Evolutionary conservation across 768 basidiomycete genomes (phyloP).

Genomic region (Coprinopsis marcescibilis): DNA sequence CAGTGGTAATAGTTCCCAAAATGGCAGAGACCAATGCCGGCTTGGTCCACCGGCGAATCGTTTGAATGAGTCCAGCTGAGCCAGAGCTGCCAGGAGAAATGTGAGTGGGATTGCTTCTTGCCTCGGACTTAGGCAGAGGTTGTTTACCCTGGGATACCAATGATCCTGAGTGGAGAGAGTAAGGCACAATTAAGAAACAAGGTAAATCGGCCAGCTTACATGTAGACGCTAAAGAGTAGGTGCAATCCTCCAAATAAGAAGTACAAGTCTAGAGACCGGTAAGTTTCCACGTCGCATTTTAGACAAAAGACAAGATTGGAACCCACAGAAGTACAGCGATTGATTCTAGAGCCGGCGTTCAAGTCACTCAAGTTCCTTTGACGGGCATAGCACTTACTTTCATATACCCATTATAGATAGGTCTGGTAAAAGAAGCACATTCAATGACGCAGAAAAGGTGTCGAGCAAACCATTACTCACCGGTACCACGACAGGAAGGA

Average conservation of each 20-base stretch:
- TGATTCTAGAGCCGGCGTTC: conserved; percentile 57
- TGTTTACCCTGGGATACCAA: conserved; percentile 80
- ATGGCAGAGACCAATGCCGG: conserved; percentile 76
- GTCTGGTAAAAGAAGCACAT: conserved; percentile 39
- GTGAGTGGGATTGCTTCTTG: conserved; percentile 18
- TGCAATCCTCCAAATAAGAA: conserved; percentile 97
- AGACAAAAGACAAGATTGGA: background rate
- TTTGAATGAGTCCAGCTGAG: conserved; percentile 92
- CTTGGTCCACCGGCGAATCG: conserved; percentile 70
- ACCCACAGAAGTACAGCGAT: conserved; percentile 87
- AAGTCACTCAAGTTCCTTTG: conserved; percentile 17
- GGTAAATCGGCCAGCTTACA: conserved; percentile 43
- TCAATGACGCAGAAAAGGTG: conserved; percentile 10
- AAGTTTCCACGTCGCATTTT: conserved; percentile 7
- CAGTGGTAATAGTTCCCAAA: conserved; percentile 72
- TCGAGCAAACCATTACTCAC: conserved; percentile 37
- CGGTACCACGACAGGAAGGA: conserved; percentile 97
- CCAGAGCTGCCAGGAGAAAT: conserved; percentile 65
- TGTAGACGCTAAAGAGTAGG: conserved; percentile 87
- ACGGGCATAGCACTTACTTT: conserved; percentile 51
- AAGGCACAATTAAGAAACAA: conserved; percentile 22
- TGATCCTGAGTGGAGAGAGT: conserved; percentile 57
- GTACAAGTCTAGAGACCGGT: conserved; percentile 68
- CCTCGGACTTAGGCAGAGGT: conserved; percentile 27
- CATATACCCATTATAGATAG: conserved; percentile 97